These are phyloP conservation scores for Xylaria sp. DNA, from an alignment of 2,329 filamentous ascomycete genomes.

Conservation along the genomic window DNA sequence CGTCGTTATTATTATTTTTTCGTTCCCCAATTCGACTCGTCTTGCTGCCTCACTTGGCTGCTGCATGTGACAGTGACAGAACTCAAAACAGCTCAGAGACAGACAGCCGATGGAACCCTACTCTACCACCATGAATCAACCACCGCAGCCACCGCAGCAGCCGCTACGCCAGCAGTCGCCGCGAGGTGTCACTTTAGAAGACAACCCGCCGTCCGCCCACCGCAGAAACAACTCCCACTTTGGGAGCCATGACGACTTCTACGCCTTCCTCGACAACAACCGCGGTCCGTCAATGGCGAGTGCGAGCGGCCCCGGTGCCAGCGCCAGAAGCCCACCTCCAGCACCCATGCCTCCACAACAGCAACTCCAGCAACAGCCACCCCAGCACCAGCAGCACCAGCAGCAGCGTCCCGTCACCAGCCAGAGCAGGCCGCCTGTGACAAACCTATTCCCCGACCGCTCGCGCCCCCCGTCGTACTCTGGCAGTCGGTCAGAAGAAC, in stretches of 20 bases:
- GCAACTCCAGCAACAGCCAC: conserved; percentile 33
- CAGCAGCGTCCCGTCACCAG: conserved; percentile 36
- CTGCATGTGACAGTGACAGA: not conserved
- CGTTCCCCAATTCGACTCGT: not conserved
- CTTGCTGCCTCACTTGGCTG: too few species aligned
- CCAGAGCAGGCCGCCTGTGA: conserved; percentile 48
- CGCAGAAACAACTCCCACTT: conserved; percentile 43
- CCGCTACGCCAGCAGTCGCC: conserved; percentile 33
- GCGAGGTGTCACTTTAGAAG: conserved; percentile 36
- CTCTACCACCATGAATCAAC: conserved; percentile 33
- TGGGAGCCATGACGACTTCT: conserved; percentile 50
- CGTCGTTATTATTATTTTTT: not conserved
- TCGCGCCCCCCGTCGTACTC: conserved; percentile 48
- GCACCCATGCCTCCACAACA: conserved; percentile 38
- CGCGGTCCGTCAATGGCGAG: conserved; percentile 36
- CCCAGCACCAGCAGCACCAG: conserved; percentile 41
- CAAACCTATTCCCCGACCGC: conserved; percentile 45
- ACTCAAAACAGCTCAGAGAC: not conserved
- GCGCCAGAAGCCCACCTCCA: conserved; percentile 24
- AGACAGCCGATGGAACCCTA: conserved; percentile 35
- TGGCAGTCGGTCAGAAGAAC: conserved; percentile 49
- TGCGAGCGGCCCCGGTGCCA: conserved; percentile 2
- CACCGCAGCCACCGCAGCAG: conserved; percentile 33
- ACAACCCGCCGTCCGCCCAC: conserved; percentile 30
- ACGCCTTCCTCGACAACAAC: conserved; percentile 50